Conservation (phyloP, 2,329 filamentous ascomycete species). For the Botryotinia calthae region DNA sequence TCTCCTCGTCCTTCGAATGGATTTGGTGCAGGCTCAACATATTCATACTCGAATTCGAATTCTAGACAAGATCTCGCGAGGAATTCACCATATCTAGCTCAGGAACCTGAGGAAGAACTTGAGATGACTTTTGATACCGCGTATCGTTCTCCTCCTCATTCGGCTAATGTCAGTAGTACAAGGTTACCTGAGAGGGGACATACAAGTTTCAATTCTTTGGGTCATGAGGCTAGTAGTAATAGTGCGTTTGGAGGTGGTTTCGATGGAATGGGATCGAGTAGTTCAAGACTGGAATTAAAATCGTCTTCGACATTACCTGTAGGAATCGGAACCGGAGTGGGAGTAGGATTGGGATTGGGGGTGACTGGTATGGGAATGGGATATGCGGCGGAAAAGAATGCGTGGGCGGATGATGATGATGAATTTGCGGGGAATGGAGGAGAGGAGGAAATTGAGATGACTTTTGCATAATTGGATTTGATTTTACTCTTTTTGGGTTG, state of each 20-base stretch:
- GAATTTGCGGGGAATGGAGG: constrained; percentile 66
- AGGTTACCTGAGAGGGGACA: background rate
- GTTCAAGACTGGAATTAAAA: constrained; percentile 43
- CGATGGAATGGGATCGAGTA: constrained; percentile 22
- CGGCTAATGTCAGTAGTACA: constrained; percentile 24
- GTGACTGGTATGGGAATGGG: background rate
- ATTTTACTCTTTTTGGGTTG: background rate
- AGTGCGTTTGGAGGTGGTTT: background rate
- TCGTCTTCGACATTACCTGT: constrained; percentile 47
- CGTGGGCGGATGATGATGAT: constrained; percentile 70
- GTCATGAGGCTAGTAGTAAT: background rate
- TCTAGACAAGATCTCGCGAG: constrained; percentile 4
- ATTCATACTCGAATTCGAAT: constrained; percentile 18
- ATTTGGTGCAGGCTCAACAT: background rate
- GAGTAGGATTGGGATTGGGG: background rate
- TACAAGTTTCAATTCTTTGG: constrained; percentile 10
- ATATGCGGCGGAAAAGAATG: constrained; percentile 47
- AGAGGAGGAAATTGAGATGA: constrained; percentile 77
- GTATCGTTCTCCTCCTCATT: constrained; percentile 38
- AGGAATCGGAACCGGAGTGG: constrained; percentile 19
- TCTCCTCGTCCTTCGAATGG: constrained; percentile 25
- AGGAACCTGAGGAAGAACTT: constrained; percentile 46
- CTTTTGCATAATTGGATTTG: constrained; percentile 55
- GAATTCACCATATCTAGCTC: constrained; percentile 21
- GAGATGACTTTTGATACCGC: constrained; percentile 72